Percentiles rank a stretch among this genome's conserved stretches.
Evolutionary conservation across 2,329 filamentous ascomycete genomes (phyloP).

Genomic region (Aureobasidium sp.): DNA sequence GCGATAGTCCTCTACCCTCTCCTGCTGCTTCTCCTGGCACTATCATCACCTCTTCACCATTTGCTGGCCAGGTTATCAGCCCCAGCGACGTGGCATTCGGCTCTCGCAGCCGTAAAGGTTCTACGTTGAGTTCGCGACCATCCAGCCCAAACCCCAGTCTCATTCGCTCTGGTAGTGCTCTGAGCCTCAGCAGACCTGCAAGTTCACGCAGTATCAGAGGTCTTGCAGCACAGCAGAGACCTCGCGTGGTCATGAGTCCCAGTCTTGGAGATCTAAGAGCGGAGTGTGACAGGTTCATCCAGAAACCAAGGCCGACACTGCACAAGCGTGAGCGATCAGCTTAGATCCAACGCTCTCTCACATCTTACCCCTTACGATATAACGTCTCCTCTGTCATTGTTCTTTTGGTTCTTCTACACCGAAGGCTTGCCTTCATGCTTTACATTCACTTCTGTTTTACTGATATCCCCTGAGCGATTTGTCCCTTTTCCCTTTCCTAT

Average conservation of each 20-base stretch:
- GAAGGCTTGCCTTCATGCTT: neutral
- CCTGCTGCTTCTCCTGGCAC: constrained; percentile 59
- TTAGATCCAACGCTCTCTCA: neutral
- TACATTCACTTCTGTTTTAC: neutral
- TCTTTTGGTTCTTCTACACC: too few relatives aligned
- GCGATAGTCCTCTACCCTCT: constrained; percentile 59
- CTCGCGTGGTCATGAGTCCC: neutral
- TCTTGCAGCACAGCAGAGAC: constrained; percentile 2
- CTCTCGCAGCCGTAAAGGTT: constrained; percentile 5
- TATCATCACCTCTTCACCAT: constrained; percentile 59
- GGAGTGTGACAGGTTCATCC: neutral
- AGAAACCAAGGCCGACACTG: neutral
- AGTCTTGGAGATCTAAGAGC: constrained; percentile 2
- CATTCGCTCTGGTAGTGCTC: neutral
- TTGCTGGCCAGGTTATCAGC: constrained; percentile 53
- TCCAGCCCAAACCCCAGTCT: neutral
- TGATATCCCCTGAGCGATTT: constrained; percentile 6
- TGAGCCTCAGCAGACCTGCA: constrained; percentile 1
- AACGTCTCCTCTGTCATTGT: constrained; percentile 3
- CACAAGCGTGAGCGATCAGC: constrained; percentile 8
- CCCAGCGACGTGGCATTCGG: neutral
- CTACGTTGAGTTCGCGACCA: neutral
- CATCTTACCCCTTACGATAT: neutral
- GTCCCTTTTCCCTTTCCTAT: neutral
- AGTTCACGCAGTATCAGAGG: constrained; percentile 8